Percentiles rank a stretch among this genome's conserved stretches.
Conservation (phyloP, 257 asterid species). For the Nicotiana noctiflora region DNA sequence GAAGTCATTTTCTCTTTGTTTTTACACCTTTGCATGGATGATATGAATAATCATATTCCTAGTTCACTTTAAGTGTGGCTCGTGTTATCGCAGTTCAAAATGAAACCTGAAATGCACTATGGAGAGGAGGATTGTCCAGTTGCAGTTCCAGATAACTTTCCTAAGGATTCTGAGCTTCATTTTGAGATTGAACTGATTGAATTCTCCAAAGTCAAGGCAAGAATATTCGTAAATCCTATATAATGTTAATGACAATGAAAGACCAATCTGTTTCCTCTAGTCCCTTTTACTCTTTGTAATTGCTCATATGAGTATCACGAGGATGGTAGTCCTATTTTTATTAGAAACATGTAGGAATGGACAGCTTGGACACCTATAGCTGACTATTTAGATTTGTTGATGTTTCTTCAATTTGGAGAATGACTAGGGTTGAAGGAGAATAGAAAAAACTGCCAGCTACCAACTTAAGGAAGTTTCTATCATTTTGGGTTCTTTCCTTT, state of each 20-base stretch:
- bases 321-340: background rate
- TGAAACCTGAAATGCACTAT: slow-evolving; percentile 91
- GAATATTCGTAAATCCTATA: slow-evolving; percentile 18
- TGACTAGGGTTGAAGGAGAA: too few species aligned
- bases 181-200: slow-evolving; percentile 87
- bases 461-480: background rate
- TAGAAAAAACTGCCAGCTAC: background rate
- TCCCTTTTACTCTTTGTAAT: background rate
- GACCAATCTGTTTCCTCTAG: background rate
- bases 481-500: background rate
- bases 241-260: background rate
- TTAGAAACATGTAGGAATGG: background rate
- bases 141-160: slow-evolving; percentile 64
- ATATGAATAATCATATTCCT: background rate
- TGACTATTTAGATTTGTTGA: too few species aligned
- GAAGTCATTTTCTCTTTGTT: background rate
- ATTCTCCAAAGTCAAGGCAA: slow-evolving; percentile 89
- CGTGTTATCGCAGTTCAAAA: slow-evolving; percentile 57
- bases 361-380: too few species aligned
- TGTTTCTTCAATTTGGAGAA: too few species aligned
- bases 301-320: background rate
- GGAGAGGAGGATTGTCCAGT: slow-evolving; percentile 87
- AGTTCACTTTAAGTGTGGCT: background rate
- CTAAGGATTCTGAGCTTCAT: slow-evolving; percentile 90
- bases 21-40: background rate